Evolutionary conservation across 148 eudicot species (phyloP), one percentile per base, ranked within the genome.

Genomic region (Rhododendron kiyosumense): DNA sequence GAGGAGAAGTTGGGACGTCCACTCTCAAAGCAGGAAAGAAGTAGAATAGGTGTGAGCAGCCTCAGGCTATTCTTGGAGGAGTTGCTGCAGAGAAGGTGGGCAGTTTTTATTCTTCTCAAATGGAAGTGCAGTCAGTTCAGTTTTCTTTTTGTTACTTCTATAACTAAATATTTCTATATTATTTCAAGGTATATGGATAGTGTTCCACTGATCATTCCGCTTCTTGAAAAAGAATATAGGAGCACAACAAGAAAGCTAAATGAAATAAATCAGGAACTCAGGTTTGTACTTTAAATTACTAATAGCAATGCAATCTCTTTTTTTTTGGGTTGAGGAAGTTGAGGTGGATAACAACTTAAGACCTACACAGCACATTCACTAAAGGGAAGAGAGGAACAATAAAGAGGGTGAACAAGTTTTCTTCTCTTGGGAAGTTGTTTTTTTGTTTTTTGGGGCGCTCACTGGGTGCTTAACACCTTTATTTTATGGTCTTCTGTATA

Each of bases 31-130:
- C 90, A 93, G 92, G 99, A 97, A 91, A 94, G 92, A 91, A 94
- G 94, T 88, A 91, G 98, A 81, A 94, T 97, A 85, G 99, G 99
- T 85, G 93, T 95, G 74, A 97, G 98, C 94, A 97, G 98, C 91
- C 94, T 97, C 85, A 92, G 95, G 90, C 84, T 88, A 84, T 97
- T 97, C 90, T 87, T 97, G 85, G 99, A 97, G 89, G 96, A 97
- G 86, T 87, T 95, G 89, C 92, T 97, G 77, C 91, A 85, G 89
- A 95, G 92, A 91, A 97, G 99, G 99, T 94, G 49, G 52, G 81
- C 5, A 22, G 69, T 20, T 84, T 78, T 45, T 9, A 6, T 45
- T 34, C 61, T 69, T 81, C 10, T 63, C 15, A 69, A 45, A 11
- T 38, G 46, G 41, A 54, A 49, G 15, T 80, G 0, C 6, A 32